A percentile compares a stretch with the other conserved stretches of the same genome.
Evolutionary conservation across 371 early-diverging fungal species (phyloP).

Genomic region (Globomyces sp.): DNA sequence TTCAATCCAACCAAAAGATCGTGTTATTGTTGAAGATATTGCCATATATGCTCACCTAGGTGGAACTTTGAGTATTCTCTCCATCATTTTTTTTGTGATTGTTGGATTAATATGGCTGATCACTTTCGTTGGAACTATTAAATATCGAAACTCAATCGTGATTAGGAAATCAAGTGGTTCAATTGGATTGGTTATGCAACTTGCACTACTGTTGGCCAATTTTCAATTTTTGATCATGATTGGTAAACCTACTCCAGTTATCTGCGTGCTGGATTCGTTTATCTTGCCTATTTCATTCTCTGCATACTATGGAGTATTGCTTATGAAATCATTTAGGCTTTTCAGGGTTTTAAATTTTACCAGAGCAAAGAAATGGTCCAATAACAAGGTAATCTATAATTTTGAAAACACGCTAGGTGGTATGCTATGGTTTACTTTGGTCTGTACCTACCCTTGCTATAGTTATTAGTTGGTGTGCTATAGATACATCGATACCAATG

Average conservation of each 20-base stretch:
- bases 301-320: conserved; percentile 1
- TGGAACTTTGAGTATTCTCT: background rate
- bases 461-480: conserved; percentile 1
- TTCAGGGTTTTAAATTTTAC: conserved; percentile 1
- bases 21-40: background rate
- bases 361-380: background rate
- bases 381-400: background rate
- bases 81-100: background rate
- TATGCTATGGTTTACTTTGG: background rate
- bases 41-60: background rate
- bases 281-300: conserved; percentile 13
- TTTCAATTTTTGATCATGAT: conserved; percentile 6
- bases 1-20: background rate
- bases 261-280: background rate
- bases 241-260: background rate
- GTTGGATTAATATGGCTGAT: background rate
- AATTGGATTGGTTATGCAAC: background rate
- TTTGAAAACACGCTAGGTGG: background rate
- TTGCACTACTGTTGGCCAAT: background rate
- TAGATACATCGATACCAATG: conserved; percentile 2
- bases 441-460: background rate
- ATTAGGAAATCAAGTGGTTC: background rate
- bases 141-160: background rate
- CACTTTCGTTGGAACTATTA: background rate
- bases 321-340: background rate